Percentiles rank a stretch among this genome's conserved stretches.
These are phyloP conservation scores for Xylaria intraflava DNA, from an alignment of 495 filamentous ascomycete species.

Conservation along the genomic window DNA sequence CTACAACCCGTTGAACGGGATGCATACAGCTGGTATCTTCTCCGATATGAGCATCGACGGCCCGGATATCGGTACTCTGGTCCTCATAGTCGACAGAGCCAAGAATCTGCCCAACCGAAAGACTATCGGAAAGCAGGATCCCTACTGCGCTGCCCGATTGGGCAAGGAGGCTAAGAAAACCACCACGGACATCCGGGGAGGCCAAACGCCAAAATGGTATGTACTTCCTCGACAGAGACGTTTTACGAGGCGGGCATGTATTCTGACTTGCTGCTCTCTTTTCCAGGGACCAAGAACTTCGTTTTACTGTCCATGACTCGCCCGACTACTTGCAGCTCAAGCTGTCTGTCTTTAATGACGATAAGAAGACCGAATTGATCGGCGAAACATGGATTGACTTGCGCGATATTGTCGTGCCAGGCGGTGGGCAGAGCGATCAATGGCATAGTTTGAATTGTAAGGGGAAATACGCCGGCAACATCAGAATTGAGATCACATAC, in stretches of 20 bases:
- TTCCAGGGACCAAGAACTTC: constrained; percentile 89
- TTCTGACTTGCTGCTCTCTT: constrained; percentile 2
- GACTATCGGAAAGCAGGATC: constrained; percentile 97
- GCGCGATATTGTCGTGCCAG: constrained; percentile 69
- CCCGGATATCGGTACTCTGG: constrained; percentile 86
- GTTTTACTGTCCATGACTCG: constrained; percentile 93
- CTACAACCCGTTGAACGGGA: constrained; percentile 33
- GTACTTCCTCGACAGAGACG: constrained; percentile 21
- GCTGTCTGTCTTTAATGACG: constrained; percentile 93
- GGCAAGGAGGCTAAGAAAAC: constrained; percentile 99
- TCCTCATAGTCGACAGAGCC: constrained; percentile 82
- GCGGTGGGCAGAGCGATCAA: constrained; percentile 84
- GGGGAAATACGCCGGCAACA: constrained; percentile 90
- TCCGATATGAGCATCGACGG: constrained; percentile 94
- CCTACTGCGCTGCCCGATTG: constrained; percentile 87
- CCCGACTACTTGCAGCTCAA: constrained; percentile 93
- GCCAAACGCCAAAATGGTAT: constrained; percentile 93
- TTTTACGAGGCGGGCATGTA: not conserved
- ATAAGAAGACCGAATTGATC: constrained; percentile 92
- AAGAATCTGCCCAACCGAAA: constrained; percentile 96
- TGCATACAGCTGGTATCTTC: constrained; percentile 90
- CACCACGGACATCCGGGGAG: constrained; percentile 85
- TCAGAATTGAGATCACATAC: constrained; percentile 92
- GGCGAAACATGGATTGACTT: constrained; percentile 87
- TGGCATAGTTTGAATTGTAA: constrained; percentile 85